Percentiles rank a stretch among this genome's conserved stretches.
Evolutionary conservation across 352 stramenopile genomes (phyloP).

Genomic region (Pythium brachiatum): DNA sequence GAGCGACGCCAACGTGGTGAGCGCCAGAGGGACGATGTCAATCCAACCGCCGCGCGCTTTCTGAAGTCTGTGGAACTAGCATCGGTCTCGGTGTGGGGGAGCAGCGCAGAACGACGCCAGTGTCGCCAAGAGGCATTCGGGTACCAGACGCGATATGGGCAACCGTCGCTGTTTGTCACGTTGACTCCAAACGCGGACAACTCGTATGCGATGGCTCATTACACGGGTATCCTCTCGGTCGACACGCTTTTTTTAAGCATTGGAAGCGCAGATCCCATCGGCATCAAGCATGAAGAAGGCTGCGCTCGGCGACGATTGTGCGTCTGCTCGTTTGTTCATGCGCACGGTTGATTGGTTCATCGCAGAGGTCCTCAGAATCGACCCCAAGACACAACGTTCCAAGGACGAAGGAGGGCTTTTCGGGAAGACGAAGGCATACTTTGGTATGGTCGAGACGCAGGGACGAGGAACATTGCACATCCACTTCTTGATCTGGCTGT

Average conservation of each 20-base stretch:
- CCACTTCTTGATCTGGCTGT: slow-evolving; percentile 14
- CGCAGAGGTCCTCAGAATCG: not conserved
- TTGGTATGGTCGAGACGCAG: slow-evolving; percentile 17
- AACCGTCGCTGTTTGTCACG: slow-evolving; percentile 13
- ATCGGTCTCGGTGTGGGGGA: slow-evolving; percentile 19
- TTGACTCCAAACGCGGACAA: slow-evolving; percentile 20
- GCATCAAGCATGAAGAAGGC: not conserved
- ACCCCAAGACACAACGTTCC: not conserved
- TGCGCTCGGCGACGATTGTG: slow-evolving; percentile 7
- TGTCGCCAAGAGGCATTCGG: slow-evolving; percentile 20
- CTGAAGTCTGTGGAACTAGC: slow-evolving; percentile 13
- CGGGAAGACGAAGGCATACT: slow-evolving; percentile 11
- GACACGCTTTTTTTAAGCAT: slow-evolving; percentile 7
- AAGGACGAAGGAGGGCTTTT: not conserved
- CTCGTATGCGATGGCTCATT: slow-evolving; percentile 16
- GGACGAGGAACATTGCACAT: slow-evolving; percentile 15
- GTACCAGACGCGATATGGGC: slow-evolving; percentile 15
- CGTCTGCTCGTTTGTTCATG: slow-evolving; percentile 11
- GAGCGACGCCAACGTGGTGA: slow-evolving; percentile 10
- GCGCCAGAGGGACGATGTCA: not conserved
- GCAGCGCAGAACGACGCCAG: slow-evolving; percentile 7
- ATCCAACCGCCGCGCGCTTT: slow-evolving; percentile 3
- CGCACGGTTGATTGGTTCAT: slow-evolving; percentile 7
- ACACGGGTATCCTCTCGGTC: slow-evolving; percentile 7
- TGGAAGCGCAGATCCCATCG: not conserved